These are phyloP conservation scores for Lepidium didymum DNA, from an alignment of 345 rosid genomes.

Conservation along the genomic window DNA sequence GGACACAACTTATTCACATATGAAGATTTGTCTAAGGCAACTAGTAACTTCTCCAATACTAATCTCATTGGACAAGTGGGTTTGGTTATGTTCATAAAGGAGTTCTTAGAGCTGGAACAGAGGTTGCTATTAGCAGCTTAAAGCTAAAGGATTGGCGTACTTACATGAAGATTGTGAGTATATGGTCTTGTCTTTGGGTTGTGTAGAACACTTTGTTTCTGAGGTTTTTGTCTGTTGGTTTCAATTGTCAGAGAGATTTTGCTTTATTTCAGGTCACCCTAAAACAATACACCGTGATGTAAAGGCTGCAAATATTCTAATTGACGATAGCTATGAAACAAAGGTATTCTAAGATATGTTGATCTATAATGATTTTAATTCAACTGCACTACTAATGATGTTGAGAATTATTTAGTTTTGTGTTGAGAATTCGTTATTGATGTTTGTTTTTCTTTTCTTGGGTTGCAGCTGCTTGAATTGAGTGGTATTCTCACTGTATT, in stretches of 20 bases:
- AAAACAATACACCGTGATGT: constrained; percentile 90
- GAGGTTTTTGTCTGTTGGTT: neutral
- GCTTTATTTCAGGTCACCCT: constrained; percentile 51
- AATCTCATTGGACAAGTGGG: constrained; percentile 71
- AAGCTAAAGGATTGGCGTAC: constrained; percentile 83
- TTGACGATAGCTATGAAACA: constrained; percentile 67
- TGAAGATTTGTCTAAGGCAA: constrained; percentile 51
- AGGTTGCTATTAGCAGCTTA: constrained; percentile 62
- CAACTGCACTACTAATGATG: neutral
- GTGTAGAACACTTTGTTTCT: neutral
- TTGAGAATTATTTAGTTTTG: neutral
- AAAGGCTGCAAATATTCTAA: constrained; percentile 74
- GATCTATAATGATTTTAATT: neutral
- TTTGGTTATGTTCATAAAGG: constrained; percentile 74
- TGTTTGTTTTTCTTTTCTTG: no score
- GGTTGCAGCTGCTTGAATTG: no score
- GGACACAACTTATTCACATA: constrained; percentile 45
- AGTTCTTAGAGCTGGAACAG: constrained; percentile 43
- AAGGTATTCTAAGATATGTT: constrained; percentile 35
- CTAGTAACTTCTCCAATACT: constrained; percentile 36
- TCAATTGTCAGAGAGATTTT: neutral
- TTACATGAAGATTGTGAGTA: constrained; percentile 85
- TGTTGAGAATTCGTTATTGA: no score
- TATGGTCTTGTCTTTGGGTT: neutral
- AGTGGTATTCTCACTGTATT: no score